These are phyloP conservation scores for Lantana camara DNA, from an alignment of 257 asterid species.

Conservation along the genomic window DNA sequence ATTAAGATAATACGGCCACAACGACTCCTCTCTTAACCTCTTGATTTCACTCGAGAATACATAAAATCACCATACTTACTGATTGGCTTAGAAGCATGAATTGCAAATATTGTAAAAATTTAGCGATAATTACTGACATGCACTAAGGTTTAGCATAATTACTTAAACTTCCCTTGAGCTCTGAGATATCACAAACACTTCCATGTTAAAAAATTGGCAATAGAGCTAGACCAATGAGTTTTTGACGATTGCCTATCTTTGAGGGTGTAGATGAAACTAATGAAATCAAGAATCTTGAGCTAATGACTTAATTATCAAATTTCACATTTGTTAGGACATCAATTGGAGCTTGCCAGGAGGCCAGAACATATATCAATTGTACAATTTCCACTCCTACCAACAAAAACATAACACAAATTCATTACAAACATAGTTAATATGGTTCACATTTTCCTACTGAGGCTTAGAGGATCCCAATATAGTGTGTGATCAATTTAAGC, in stretches of 20 bases:
- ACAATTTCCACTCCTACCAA: not conserved
- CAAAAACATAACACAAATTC: not conserved
- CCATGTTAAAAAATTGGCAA: too few relatives aligned
- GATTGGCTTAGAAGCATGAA: not conserved
- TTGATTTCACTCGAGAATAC: slow-evolving; percentile 15
- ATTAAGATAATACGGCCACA: slow-evolving; percentile 50
- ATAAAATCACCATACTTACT: not conserved
- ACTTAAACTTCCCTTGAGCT: too few relatives aligned
- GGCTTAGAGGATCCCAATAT: slow-evolving; percentile 56
- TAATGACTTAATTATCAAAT: not conserved
- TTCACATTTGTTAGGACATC: slow-evolving; percentile 60
- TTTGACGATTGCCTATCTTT: too few relatives aligned
- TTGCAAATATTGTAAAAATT: not conserved
- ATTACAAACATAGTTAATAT: not conserved
- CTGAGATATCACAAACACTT: too few relatives aligned
- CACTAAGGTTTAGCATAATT: too few relatives aligned
- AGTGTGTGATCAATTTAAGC: slow-evolving; percentile 44
- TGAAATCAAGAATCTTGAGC: not conserved
- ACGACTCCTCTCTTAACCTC: slow-evolving; percentile 42
- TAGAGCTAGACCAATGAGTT: too few relatives aligned
- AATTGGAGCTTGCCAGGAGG: slow-evolving; percentile 65
- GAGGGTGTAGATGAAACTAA: not conserved
- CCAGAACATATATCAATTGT: slow-evolving; percentile 46
- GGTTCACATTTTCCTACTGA: slow-evolving; percentile 5
- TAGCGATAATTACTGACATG: too few relatives aligned